Evolutionary conservation across 768 basidiomycete genomes (phyloP), one percentile per base, ranked within the genome.

Genomic region (Leccinum variicolor): DNA sequence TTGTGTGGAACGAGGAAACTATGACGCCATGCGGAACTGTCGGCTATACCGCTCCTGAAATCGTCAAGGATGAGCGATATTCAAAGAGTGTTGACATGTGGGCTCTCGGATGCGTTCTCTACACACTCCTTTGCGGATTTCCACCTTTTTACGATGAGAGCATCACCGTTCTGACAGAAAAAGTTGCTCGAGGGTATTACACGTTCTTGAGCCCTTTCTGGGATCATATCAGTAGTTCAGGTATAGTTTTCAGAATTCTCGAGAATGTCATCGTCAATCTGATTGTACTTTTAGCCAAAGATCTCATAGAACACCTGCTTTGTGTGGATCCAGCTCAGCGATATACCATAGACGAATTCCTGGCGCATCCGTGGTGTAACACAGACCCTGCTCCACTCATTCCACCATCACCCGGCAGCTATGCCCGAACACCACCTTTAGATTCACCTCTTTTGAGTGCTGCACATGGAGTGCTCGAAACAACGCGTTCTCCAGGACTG

Each of bases 11-110:
- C 69, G 97, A 98, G 69, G 88, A 98, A 69, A 99, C 97, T 6
- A 95, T 92, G 90, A 99, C 97, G 14, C 97, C 97, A 21, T 99
- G 97, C 67, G 97, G 97, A n/a, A 99, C 97, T 3, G 96, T 99
- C 31, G 97, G 97, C 21, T 99, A 99, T 74, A 99, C 97, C 3
- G 97, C 97, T 6, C 97, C 97, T 6, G 97, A 99, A 75, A 99
- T 99, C 60, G 97, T 99, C 66, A 98, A 98, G 75, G 97, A 98
- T 69, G 96, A 99, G 76, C 83, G 94, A 28, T 96, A 96, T 71
- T 90, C 86, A 71, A 95, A 94, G 75, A 93, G 90, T 66, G 96
- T 98, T 54, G 97, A 99, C 70, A 98, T 98, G 97, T 99, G 97
- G 97, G 97, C 97, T 2, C 77, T 99, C 36, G 97, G 97, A 41